phyloP scores from a whole-genome alignment of 108 stramenopile genomes.

The Skeletonema potamos region DNA sequence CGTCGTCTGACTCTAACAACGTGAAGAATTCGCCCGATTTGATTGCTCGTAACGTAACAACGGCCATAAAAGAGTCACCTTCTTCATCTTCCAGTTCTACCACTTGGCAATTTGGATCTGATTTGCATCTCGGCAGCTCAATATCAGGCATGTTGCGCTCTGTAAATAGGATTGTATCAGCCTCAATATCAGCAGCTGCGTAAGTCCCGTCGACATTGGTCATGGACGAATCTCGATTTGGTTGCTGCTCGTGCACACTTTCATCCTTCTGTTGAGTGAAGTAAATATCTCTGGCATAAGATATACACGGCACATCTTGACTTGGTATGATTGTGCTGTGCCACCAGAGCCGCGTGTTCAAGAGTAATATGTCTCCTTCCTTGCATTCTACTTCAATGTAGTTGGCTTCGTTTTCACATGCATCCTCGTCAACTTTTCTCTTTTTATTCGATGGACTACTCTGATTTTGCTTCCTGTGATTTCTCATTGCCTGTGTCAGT shows the following conservation, averaged over 20 bases:
- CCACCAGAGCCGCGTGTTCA: constrained; percentile 89
- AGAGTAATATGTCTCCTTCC: constrained; percentile 72
- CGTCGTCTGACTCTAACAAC: constrained; percentile 71
- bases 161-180: constrained; percentile 78
- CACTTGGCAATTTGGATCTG: constrained; percentile 75
- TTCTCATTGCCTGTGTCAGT: constrained; percentile 46
- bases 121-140: constrained; percentile 62
- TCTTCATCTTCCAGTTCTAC: constrained; percentile 62
- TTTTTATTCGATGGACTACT: constrained; percentile 13
- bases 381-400: constrained; percentile 61
- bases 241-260: neutral
- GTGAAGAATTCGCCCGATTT: constrained; percentile 85
- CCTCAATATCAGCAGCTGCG: constrained; percentile 74
- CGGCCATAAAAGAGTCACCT: constrained; percentile 67
- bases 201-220: constrained; percentile 87
- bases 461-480: neutral
- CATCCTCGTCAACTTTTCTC: constrained; percentile 20
- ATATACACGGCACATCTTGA: constrained; percentile 66
- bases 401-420: neutral
- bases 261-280: constrained; percentile 18
- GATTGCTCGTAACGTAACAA: constrained; percentile 70
- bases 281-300: constrained; percentile 86
- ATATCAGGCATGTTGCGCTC: constrained; percentile 77
- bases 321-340: constrained; percentile 81
- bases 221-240: constrained; percentile 40